A percentile compares a stretch with the other conserved stretches of the same genome.
Conservation (phyloP, 169 alveolate genomes). For the Eimeria tenella region DNA sequence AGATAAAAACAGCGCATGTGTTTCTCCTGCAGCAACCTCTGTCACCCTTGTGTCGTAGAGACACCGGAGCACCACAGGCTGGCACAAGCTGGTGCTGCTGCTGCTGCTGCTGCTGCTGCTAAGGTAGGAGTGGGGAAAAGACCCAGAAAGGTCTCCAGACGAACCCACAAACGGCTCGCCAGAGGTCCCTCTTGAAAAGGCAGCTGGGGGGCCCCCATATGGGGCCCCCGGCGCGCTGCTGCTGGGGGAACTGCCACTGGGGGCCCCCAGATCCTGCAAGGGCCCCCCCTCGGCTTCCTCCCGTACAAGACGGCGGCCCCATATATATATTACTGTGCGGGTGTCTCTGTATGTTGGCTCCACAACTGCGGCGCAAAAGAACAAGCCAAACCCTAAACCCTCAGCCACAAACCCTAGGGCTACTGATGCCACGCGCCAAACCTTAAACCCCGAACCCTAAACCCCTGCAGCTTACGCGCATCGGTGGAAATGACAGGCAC, state of each 20-base stretch:
- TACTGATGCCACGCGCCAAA: background rate
- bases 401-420: background rate
- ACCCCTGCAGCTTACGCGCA: background rate
- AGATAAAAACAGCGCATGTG: conserved; percentile 88
- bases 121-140: too few relatives aligned
- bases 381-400: background rate
- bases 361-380: background rate
- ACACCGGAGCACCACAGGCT: conserved; percentile 36
- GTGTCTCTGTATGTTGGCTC: conserved; percentile 62
- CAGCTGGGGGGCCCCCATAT: background rate
- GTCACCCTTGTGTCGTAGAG: conserved; percentile 62
- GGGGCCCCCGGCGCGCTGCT: background rate
- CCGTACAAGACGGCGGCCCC: conserved; percentile 42
- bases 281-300: background rate
- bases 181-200: background rate
- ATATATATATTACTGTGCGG: conserved; percentile 44
- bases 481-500: background rate
- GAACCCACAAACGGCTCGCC: too few relatives aligned
- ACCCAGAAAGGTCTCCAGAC: too few relatives aligned
- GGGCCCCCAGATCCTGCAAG: background rate
- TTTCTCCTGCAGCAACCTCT: conserved; percentile 87
- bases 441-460: too few relatives aligned
- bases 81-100: background rate
- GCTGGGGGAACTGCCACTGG: background rate
- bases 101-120: too few relatives aligned